These are phyloP conservation scores for Choanephora cucurbitarum DNA, from an alignment of 371 early-diverging fungal genomes.

Conservation along the genomic window DNA sequence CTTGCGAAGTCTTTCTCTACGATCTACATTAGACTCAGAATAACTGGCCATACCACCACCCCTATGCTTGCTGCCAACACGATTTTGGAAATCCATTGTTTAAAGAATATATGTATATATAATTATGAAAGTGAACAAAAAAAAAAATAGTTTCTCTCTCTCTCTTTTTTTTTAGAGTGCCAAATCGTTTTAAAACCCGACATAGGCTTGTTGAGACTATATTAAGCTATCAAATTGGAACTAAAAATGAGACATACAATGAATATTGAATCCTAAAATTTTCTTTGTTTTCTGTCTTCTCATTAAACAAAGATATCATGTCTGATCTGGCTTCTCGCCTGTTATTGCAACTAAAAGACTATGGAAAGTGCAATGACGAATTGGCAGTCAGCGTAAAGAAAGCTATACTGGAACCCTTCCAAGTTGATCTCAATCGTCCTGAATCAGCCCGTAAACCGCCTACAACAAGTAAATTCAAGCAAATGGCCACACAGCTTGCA, in stretches of 20 bases:
- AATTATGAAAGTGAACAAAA: too few relatives aligned
- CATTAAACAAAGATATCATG: constrained; percentile 8
- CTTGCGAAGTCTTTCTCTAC: constrained; percentile 93
- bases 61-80: constrained; percentile 93
- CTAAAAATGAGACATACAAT: too few relatives aligned
- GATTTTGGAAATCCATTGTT: constrained; percentile 83
- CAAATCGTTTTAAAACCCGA: too few relatives aligned
- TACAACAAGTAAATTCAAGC: constrained; percentile 27
- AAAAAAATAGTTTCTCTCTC: too few relatives aligned
- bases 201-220: too few relatives aligned
- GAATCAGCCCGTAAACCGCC: constrained; percentile 20
- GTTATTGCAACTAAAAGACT: constrained; percentile 14
- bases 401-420: constrained; percentile 41
- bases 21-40: constrained; percentile 89
- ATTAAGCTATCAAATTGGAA: too few relatives aligned
- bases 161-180: too few relatives aligned
- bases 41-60: constrained; percentile 86
- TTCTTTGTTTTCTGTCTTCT: too few relatives aligned
- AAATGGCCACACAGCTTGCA: constrained; percentile 29
- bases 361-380: constrained; percentile 31
- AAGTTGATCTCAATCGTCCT: constrained; percentile 23
- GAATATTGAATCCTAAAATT: too few relatives aligned
- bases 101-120: too few relatives aligned
- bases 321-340: constrained; percentile 7
- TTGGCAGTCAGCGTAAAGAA: constrained; percentile 23